Evolutionary conservation across 78 protist genomes (phyloP), one percentile per base, ranked within the genome.

Genomic region (Planoprotostelium fungivorum): DNA sequence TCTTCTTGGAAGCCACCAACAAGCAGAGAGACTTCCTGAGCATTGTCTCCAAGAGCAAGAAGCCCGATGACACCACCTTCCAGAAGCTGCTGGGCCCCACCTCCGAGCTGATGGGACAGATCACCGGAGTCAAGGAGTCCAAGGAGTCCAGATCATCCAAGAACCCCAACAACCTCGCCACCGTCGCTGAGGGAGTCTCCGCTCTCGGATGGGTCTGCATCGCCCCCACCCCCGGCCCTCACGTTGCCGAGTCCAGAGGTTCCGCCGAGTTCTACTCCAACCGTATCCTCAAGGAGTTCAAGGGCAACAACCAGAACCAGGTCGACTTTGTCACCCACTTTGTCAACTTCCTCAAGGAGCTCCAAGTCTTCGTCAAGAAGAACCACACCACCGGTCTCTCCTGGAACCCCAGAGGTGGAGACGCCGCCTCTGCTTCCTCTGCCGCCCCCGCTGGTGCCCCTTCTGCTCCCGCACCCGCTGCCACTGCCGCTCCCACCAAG

Each of bases 191-290:
- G 89, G 63, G 91, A 35, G 36, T 91, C 38, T 91, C 91, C 63
- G 86, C 90, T 86, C 86, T 91, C 83, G 89, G 94, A 39, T 94
- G 94, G 96, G 93, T 94, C 38, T 88, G 87, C 34, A 94, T 91
- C 39, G 94, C 90, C 63, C 96, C 96, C 88, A 94, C 96, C n/a
- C 96, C 96, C 88, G 96, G 87, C 37, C 96, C 96, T 83, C 92
- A 89, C 89, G 91, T 94, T 0, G 91, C 89, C 1, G 96, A 94
- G n/a, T 91, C 89, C 90, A 94, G 88, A 85, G 91, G 88, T 23
- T 86, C 92, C 36, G 36, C 91, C 35, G 96, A 94, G 89, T 94
- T 94, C 90, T 94, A 91, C 85, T 89, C 96, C 84, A 94, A 94
- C 92, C 34, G 94, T 29, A 90, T 94, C 38, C 63, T 91, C n/a